These are phyloP conservation scores for Phaseolus coccineus DNA, from an alignment of 331 rosid genomes.

Conservation along the genomic window DNA sequence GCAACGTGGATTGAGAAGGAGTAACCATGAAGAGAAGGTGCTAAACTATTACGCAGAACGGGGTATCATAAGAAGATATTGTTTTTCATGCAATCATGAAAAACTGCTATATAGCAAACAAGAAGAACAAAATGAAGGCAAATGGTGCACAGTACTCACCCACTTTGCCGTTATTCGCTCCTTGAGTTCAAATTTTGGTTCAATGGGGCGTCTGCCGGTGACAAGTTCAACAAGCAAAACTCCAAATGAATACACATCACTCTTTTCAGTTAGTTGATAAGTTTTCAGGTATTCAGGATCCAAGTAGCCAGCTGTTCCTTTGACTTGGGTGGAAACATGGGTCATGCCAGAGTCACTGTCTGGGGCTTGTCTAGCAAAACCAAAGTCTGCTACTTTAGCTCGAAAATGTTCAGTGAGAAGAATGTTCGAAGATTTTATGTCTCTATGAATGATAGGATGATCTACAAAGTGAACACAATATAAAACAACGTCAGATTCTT, in stretches of 20 bases:
- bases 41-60: constrained; percentile 19
- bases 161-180: constrained; percentile 88
- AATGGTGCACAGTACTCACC: constrained; percentile 53
- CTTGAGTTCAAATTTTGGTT: constrained; percentile 75
- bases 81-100: background rate
- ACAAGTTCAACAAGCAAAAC: constrained; percentile 89
- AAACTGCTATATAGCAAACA: constrained; percentile 2
- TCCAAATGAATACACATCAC: constrained; percentile 98
- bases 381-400: constrained; percentile 98
- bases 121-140: constrained; percentile 26
- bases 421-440: constrained; percentile 95
- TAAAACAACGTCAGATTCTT: constrained; percentile 38
- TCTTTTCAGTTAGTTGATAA: constrained; percentile 92
- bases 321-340: constrained; percentile 93
- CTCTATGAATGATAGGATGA: constrained; percentile 95
- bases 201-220: constrained; percentile 98
- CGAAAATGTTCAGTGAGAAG: constrained; percentile 79
- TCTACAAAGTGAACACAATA: constrained; percentile 58
- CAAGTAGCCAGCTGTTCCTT: constrained; percentile 99
- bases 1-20: constrained; percentile 8
- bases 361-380: constrained; percentile 90
- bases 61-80: background rate
- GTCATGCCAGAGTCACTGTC: constrained; percentile 91
- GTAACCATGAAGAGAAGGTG: constrained; percentile 17
- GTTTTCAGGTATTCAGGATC: constrained; percentile 97